Percentiles rank a stretch among this genome's conserved stretches.
Evolutionary conservation across 352 stramenopile genomes (phyloP).

Genomic region (Pythium folliculosum): DNA sequence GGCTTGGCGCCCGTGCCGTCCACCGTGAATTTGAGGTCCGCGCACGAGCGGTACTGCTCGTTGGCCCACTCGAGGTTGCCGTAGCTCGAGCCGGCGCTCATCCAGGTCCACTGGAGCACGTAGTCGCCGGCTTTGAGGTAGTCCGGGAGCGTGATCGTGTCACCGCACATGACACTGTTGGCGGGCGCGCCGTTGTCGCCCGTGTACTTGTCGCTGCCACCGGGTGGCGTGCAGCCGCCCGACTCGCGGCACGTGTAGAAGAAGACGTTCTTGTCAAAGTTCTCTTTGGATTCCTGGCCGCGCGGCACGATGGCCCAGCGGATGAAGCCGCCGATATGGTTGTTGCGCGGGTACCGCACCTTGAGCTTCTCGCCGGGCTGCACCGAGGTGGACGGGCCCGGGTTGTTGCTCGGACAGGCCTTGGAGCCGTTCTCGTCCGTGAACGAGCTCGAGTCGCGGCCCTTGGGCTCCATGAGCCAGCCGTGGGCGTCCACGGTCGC

Average conservation of each 20-base stretch:
- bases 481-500: conserved; percentile 13
- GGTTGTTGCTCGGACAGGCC: conserved; percentile 23
- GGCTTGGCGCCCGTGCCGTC: conserved; percentile 17
- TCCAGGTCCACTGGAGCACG: conserved; percentile 27
- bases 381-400: conserved; percentile 27
- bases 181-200: conserved; percentile 14
- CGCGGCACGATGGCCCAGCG: conserved; percentile 29
- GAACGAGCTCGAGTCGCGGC: conserved; percentile 4
- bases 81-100: conserved; percentile 22
- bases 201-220: conserved; percentile 21
- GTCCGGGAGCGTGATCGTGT: conserved; percentile 23
- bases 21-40: conserved; percentile 22
- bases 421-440: conserved; percentile 8
- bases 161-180: conserved; percentile 21
- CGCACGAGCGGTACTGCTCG: conserved; percentile 25
- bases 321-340: conserved; percentile 37
- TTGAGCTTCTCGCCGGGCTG: conserved; percentile 19
- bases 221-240: conserved; percentile 17
- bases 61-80: conserved; percentile 19
- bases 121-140: conserved; percentile 21
- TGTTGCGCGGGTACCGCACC: conserved; percentile 36
- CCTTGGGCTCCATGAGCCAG: conserved; percentile 16
- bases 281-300: conserved; percentile 27
- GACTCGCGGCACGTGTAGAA: conserved; percentile 34
- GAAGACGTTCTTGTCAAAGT: conserved; percentile 35